phyloP scores from a whole-genome alignment of 148 eudicot species.

The Persicaria tinctoria region DNA sequence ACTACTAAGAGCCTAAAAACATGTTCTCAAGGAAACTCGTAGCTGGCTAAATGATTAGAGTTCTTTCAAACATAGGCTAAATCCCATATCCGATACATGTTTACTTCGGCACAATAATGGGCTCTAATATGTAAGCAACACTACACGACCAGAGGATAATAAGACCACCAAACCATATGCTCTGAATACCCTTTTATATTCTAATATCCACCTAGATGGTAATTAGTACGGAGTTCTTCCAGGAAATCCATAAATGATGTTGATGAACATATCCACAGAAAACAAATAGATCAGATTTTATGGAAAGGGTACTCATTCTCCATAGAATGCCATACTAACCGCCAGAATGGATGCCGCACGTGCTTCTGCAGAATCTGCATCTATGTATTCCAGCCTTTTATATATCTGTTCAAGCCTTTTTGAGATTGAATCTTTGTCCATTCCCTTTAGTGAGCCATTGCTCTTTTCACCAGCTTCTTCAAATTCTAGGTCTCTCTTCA shows the following conservation, averaged over 20 bases:
- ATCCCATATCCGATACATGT: not conserved
- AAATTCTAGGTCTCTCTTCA: constrained; percentile 57
- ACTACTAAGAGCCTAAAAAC: not conserved
- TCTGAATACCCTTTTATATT: not conserved
- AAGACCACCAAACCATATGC: not conserved
- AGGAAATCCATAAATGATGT: not conserved
- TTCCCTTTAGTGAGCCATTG: constrained; percentile 35
- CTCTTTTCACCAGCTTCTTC: constrained; percentile 47
- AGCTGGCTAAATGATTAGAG: not conserved
- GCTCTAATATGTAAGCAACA: not conserved
- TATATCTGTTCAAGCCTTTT: constrained; percentile 80
- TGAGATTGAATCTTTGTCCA: constrained; percentile 45
- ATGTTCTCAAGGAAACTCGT: not conserved
- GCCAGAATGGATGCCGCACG: constrained; percentile 97
- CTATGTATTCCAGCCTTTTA: constrained; percentile 88
- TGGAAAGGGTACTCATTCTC: not conserved
- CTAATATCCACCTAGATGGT: not conserved
- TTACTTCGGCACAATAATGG: not conserved
- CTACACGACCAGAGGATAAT: not conserved
- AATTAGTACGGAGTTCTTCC: not conserved
- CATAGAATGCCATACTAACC: constrained; percentile 39
- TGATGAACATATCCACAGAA: not conserved
- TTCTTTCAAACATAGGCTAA: not conserved
- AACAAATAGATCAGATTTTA: not conserved
- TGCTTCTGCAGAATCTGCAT: constrained; percentile 92